These are phyloP conservation scores for Clarireedia homoeocarpa DNA, from an alignment of 2,329 filamentous ascomycete species.

Conservation along the genomic window DNA sequence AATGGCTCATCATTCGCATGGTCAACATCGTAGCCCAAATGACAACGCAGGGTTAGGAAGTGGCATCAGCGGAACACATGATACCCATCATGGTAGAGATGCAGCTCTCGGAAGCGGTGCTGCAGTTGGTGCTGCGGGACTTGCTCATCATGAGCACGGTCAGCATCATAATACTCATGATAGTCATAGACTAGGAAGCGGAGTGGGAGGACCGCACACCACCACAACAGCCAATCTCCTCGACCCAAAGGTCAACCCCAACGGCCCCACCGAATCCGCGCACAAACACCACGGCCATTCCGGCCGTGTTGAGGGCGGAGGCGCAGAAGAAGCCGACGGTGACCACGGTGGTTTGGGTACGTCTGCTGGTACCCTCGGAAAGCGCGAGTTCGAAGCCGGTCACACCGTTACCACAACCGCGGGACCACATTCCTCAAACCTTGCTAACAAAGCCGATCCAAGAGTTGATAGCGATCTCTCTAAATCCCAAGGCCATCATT, in stretches of 20 bases:
- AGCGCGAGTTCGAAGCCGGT: conserved; percentile 5
- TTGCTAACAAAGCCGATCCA: conserved; percentile 35
- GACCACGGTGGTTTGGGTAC: conserved; percentile 12
- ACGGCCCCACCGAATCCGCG: conserved; percentile 13
- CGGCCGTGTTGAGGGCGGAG: conserved; percentile 19
- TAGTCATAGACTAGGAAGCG: conserved; percentile 3
- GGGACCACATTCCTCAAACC: conserved; percentile 31
- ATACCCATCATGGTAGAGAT: not conserved
- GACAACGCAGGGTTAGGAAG: not conserved
- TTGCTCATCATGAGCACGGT: not conserved
- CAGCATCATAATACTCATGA: conserved; percentile 1
- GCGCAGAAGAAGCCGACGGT: conserved; percentile 23
- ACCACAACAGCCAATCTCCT: conserved; percentile 24
- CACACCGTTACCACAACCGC: conserved; percentile 21
- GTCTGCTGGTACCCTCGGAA: conserved; percentile 7
- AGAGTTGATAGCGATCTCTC: conserved; percentile 26
- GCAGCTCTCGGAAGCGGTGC: conserved; percentile 2
- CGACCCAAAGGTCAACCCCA: conserved; percentile 19
- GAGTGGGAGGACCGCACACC: conserved; percentile 15
- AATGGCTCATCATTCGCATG: not conserved
- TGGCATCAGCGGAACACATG: not conserved
- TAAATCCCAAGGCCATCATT: conserved; percentile 11
- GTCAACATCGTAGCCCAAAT: not conserved
- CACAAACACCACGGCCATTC: conserved; percentile 6
- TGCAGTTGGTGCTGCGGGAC: not conserved